phyloP scores from a whole-genome alignment of 345 rosid species.

The Euphorbia lathyris region DNA sequence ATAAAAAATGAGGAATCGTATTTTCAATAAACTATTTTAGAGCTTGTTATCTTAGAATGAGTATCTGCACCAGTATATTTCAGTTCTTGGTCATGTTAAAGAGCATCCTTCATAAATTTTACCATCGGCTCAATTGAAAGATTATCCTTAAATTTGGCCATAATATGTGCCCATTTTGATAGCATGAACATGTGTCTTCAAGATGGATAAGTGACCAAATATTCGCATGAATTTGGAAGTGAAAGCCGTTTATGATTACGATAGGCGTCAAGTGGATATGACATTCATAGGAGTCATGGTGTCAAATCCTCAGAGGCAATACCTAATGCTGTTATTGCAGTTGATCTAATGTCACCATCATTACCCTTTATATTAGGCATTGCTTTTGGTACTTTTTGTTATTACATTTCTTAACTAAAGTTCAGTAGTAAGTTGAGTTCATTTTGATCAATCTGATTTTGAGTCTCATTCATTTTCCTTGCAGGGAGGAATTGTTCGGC shows the following conservation, averaged over 20 bases:
- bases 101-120: neutral
- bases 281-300: too few relatives aligned
- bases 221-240: neutral
- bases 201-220: neutral
- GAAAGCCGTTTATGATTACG: too few relatives aligned
- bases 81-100: neutral
- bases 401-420: neutral
- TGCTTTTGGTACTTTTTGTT: neutral
- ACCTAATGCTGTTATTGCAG: too few relatives aligned
- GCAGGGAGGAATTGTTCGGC: slow-evolving; percentile 79
- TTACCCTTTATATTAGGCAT: neutral
- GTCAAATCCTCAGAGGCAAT: too few relatives aligned
- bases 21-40: neutral
- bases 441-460: neutral
- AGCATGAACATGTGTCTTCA: neutral
- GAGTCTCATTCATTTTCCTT: slow-evolving; percentile 2
- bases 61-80: neutral
- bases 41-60: neutral
- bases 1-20: neutral
- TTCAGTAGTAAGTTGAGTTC: neutral
- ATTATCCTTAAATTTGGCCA: neutral
- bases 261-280: too few relatives aligned
- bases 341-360: neutral
- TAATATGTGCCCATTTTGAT: neutral
- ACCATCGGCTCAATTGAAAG: neutral